phyloP scores from a whole-genome alignment of 192 early-diverging fungal species.

The Pecoramyces ruminantium region DNA sequence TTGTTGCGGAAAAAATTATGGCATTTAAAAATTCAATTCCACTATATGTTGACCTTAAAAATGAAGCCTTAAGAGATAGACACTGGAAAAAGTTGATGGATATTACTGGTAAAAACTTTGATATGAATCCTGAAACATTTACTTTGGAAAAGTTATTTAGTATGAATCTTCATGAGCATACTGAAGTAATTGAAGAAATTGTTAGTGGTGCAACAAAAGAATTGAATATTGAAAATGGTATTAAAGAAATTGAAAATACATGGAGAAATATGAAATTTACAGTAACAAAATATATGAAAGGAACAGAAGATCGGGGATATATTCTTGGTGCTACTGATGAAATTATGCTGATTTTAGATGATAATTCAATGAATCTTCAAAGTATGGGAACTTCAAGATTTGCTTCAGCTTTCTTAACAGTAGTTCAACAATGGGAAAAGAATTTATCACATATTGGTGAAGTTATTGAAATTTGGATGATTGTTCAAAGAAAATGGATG shows the following conservation, averaged over 20 bases:
- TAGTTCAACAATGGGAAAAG: neutral
- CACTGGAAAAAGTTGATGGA: neutral
- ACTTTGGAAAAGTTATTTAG: neutral
- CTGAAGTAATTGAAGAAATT: neutral
- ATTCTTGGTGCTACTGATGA: neutral
- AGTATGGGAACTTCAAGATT: neutral
- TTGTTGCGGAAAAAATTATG: slow-evolving; percentile 43
- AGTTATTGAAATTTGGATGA: neutral
- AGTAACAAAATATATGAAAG: neutral
- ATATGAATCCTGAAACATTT: slow-evolving; percentile 7
- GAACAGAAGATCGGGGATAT: slow-evolving; percentile 11
- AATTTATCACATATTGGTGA: neutral
- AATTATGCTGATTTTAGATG: neutral
- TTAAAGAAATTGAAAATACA: neutral
- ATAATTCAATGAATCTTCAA: neutral
- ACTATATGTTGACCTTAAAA: slow-evolving; percentile 7
- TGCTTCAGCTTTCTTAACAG: neutral
- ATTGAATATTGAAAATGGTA: neutral
- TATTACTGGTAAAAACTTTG: neutral
- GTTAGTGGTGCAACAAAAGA: neutral
- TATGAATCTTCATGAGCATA: neutral
- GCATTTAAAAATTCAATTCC: slow-evolving; percentile 44
- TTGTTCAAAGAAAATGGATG: neutral
- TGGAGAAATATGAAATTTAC: neutral
- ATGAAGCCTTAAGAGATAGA: neutral